phyloP scores from a whole-genome alignment of 495 filamentous ascomycete species.

The Coniosporium apollinis region DNA sequence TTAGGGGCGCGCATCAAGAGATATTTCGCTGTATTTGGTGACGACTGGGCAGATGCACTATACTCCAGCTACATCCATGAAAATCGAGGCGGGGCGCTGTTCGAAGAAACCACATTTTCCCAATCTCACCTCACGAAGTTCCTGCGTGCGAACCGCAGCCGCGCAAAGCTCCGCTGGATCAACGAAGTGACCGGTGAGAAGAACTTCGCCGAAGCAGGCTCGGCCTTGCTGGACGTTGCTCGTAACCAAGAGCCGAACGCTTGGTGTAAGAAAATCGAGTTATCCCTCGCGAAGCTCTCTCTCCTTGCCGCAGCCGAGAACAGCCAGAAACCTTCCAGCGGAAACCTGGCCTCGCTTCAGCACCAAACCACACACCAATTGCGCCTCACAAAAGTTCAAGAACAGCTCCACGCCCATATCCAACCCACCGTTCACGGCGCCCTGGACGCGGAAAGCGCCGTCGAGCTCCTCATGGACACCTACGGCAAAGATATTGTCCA shows the following conservation, averaged over 20 bases:
- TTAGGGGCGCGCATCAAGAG: constrained; percentile 9
- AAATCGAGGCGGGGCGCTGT: constrained; percentile 44
- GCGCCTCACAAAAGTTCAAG: constrained; percentile 53
- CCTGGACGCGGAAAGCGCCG: constrained; percentile 59
- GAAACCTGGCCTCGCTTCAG: constrained; percentile 2
- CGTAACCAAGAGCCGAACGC: constrained; percentile 50
- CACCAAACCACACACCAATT: constrained; percentile 39
- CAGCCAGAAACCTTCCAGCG: constrained; percentile 12
- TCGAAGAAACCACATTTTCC: constrained; percentile 45
- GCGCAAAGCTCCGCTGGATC: constrained; percentile 79
- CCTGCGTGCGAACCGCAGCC: constrained; percentile 47
- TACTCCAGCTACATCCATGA: constrained; percentile 58
- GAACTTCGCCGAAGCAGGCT: constrained; percentile 52
- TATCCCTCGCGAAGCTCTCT: constrained; percentile 74
- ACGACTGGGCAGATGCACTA: constrained; percentile 59
- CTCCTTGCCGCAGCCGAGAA: constrained; percentile 42
- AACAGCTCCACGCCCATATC: constrained; percentile 47
- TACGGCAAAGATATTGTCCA: constrained; percentile 39
- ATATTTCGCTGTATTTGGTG: constrained; percentile 31
- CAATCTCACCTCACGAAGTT: constrained; percentile 55
- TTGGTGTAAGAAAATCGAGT: constrained; percentile 79
- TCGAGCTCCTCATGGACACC: constrained; percentile 54
- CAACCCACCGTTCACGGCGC: constrained; percentile 41
- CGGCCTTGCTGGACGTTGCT: constrained; percentile 47
- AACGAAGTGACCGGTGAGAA: constrained; percentile 61